phyloP scores from a whole-genome alignment of 495 filamentous ascomycete species.

The Entonaema liquescens region DNA sequence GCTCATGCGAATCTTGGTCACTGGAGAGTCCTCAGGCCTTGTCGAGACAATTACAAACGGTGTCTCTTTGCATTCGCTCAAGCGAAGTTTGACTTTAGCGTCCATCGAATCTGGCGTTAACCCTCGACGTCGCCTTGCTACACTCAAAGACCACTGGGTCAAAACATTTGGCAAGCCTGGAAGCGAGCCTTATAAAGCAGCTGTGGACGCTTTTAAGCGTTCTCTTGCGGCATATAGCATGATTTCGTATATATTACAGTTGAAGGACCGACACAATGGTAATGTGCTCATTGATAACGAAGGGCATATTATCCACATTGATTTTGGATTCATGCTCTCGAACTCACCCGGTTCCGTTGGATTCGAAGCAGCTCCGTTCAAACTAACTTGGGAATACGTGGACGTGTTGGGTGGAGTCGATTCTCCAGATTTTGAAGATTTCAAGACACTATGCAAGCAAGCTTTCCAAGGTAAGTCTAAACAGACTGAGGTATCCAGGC shows the following conservation, averaged over 20 bases:
- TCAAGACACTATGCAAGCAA: constrained; percentile 75
- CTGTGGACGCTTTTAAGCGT: constrained; percentile 73
- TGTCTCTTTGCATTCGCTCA: constrained; percentile 77
- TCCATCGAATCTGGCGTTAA: constrained; percentile 71
- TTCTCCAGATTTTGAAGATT: constrained; percentile 69
- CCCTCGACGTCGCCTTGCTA: constrained; percentile 72
- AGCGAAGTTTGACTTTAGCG: constrained; percentile 75
- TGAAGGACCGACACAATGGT: constrained; percentile 84
- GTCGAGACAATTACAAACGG: constrained; percentile 85
- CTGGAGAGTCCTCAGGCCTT: constrained; percentile 77
- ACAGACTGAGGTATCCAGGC: not conserved
- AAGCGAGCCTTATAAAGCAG: constrained; percentile 67
- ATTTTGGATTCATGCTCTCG: constrained; percentile 84
- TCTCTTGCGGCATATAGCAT: constrained; percentile 79
- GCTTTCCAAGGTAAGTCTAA: constrained; percentile 70
- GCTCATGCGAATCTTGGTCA: constrained; percentile 80
- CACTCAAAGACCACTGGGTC: constrained; percentile 77
- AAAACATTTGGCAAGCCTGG: constrained; percentile 74
- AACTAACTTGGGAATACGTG: constrained; percentile 79
- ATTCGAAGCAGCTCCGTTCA: constrained; percentile 82
- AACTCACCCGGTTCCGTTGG: constrained; percentile 80
- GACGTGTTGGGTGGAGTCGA: constrained; percentile 75
- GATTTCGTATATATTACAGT: constrained; percentile 77
- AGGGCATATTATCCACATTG: constrained; percentile 82
- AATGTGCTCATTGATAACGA: constrained; percentile 82